Evolutionary conservation across 768 basidiomycete species (phyloP), one percentile per base, ranked within the genome.

Genomic region (Tulasnella sp.): DNA sequence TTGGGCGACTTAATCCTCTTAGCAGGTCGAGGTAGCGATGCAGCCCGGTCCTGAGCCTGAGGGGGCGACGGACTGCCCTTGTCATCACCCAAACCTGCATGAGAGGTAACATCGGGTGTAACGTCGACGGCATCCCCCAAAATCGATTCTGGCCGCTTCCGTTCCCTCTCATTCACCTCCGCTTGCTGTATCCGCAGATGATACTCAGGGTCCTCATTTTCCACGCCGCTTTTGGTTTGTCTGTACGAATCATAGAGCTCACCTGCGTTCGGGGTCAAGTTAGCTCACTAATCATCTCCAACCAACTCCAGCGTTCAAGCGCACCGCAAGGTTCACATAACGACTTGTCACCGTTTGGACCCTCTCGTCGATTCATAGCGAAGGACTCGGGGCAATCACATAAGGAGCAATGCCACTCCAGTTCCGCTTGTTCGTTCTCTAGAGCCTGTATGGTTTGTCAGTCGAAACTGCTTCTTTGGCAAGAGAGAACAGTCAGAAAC

Each of bases 351-450:
- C 96, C 96, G 73, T 95, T 87, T 1, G 95, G 96, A 1, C 97
- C 96, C 83, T 97, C 96, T 82, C 96, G 89, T 81, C 95, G 88
- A 2, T 96, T 96, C 69, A 96, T 87, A 3, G 95, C 94, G 80
- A 97, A 92, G 83, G 87, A 91, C 84, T 95, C 96, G 0, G 96
- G 96, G 84, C 94, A 94, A 6, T 96, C 96, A 83, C 95, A 98
- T 84, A 96, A 97, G 31, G 95, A 96, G 84, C 96, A 98, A 86
- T 96, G 95, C 96, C 96, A 98, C 85, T 94, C 94, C 84, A 89
- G 92, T 85, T 95, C 95, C 28, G 94, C 94, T 84, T 94, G 93
- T 44, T 93, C 87, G 18, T 91, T 88, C 85, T 95, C 94, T 86
- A 72, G 78, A 92, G 93, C 31, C 77, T 77, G 40, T 9, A 77